A percentile compares a stretch with the other conserved stretches of the same genome.
Evolutionary conservation across 2,329 filamentous ascomycete species (phyloP).

Genomic region (Zalaria obscura): DNA sequence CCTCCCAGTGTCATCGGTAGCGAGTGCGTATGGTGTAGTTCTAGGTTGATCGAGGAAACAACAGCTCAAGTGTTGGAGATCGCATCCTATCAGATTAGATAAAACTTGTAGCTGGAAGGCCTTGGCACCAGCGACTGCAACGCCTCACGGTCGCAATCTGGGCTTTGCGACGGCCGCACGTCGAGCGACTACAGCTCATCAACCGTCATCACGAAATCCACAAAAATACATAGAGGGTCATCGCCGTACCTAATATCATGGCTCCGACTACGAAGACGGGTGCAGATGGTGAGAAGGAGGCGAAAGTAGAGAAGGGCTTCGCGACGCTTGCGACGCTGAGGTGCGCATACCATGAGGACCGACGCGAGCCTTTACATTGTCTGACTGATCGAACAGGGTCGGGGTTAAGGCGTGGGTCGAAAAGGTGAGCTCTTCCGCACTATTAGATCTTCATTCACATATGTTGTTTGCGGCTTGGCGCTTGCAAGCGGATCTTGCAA

Average conservation of each 20-base stretch:
- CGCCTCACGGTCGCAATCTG: background rate
- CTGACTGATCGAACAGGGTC: slow-evolving; percentile 30
- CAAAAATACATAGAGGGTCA: slow-evolving; percentile 4
- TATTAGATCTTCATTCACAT: too few species aligned
- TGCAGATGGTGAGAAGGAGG: slow-evolving; percentile 15
- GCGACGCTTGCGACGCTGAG: slow-evolving; percentile 74
- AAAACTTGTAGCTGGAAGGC: too few species aligned
- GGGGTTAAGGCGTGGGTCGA: slow-evolving; percentile 54
- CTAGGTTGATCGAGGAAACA: too few species aligned
- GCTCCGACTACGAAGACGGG: slow-evolving; percentile 26
- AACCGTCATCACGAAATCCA: slow-evolving; percentile 5
- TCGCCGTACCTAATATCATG: slow-evolving; percentile 24
- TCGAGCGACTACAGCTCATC: background rate
- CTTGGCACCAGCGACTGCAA: background rate
- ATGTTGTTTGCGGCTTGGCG: background rate
- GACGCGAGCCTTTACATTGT: background rate
- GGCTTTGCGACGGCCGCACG: slow-evolving; percentile 1
- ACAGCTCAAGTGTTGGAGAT: too few species aligned
- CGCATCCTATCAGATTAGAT: too few species aligned
- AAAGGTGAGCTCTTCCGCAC: slow-evolving; percentile 38
- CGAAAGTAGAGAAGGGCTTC: slow-evolving; percentile 58
- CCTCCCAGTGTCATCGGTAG: too few species aligned
- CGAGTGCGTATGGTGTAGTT: too few species aligned
- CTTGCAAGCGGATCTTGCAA: background rate
- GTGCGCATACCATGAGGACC: slow-evolving; percentile 30